Base-by-base conservation (phyloP, 805 yeast species). In the Pichia phayaonensis region DNA sequence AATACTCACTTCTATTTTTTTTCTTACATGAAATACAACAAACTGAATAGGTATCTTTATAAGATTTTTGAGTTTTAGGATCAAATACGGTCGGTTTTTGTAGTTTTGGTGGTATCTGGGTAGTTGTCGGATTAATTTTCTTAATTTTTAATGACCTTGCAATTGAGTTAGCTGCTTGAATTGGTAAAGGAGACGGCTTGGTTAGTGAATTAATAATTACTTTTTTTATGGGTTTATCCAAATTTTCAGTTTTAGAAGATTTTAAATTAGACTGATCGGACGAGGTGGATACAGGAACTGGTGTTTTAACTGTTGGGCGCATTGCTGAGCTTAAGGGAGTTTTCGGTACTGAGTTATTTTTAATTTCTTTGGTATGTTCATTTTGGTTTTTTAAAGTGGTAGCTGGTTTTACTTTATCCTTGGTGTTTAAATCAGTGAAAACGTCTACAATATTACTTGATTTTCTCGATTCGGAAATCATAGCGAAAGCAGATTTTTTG, bases 21-120 rank as follows among this genome's bases (percentile, higher is more conserved):
- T 46, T 48, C 8, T 45, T 23, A 42, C 58, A 55, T 12, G 51
- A 42, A 34, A 53, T 48, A 45, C 58, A 55, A 43, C 51, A 45
- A 18, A 39, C 21, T 20, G 47, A 39, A 45, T 31, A 51, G 4
- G 38, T 47, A 38, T 36, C 45, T 21, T 42, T 50, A 43, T 38
- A 48, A 44, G 16, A 20, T 36, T 50, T 50, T 39, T 50, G 53
- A 43, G 18, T 39, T 20, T 8, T 23, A 7, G 45, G 45, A 20
- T 45, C 50, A 18, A 50, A 39, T n/a, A 5, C 11, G 11, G 41
- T 8, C 8, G 42, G 15, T n/a, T 16, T n/a, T 26, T 15, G 15
- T 15, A n/a, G n/a, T n/a, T n/a, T 8, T n/a, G 8, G 7, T 16
- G 4, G 16, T 2, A 16, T 8, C n/a, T 34, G 18, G 10, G 18